Conservation (phyloP, 345 rosid genomes). For the Citrus reticulata region DNA sequence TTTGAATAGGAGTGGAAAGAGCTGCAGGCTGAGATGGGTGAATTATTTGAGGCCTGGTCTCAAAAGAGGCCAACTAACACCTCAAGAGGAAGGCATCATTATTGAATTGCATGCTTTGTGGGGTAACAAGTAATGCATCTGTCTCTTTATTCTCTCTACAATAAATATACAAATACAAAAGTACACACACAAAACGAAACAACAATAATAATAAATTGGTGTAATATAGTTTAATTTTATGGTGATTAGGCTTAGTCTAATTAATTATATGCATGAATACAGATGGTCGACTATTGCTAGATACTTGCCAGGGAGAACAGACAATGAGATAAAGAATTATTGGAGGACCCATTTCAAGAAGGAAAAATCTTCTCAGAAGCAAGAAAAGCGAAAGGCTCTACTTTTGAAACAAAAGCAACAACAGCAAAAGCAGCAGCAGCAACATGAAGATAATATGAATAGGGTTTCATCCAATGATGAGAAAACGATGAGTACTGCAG, state of each 20-base stretch:
- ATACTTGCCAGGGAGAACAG: slow-evolving; percentile 90
- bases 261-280: background rate
- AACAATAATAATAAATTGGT: background rate
- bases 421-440: slow-evolving; percentile 14
- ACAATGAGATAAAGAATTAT: slow-evolving; percentile 90
- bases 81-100: slow-evolving; percentile 82
- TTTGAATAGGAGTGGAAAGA: slow-evolving; percentile 76
- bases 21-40: slow-evolving; percentile 93
- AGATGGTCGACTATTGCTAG: slow-evolving; percentile 96
- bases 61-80: slow-evolving; percentile 74
- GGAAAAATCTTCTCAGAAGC: slow-evolving; percentile 31
- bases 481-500: background rate
- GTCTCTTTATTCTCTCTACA: background rate
- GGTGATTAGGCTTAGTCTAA: background rate
- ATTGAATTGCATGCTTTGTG: slow-evolving; percentile 77
- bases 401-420: slow-evolving; percentile 19
- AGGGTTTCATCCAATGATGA: background rate
- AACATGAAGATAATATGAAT: slow-evolving; percentile 9
- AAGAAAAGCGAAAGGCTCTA: slow-evolving; percentile 33
- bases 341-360: slow-evolving; percentile 90
- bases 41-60: slow-evolving; percentile 88
- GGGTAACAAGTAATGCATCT: slow-evolving; percentile 75
- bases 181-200: background rate
- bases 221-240: background rate
- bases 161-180: background rate